Evolutionary conservation across 2,329 filamentous ascomycete genomes (phyloP).

Genomic region (Purpureocillium lavendulum): DNA sequence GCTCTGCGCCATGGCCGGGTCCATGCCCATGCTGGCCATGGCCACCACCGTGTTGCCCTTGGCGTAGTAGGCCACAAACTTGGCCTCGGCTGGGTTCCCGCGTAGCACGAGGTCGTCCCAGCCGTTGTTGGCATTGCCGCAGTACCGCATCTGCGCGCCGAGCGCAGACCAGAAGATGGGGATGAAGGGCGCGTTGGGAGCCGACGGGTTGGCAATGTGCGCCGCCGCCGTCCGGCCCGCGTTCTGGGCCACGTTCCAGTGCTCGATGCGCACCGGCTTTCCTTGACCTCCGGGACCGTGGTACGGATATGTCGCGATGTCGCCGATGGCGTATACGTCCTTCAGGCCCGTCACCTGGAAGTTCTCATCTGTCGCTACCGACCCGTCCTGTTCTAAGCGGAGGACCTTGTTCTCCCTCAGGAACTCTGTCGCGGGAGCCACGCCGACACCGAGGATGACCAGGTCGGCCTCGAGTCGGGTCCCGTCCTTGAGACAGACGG

Average conservation of each 20-base stretch:
- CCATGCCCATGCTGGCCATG: slow-evolving; percentile 82
- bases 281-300: slow-evolving; percentile 78
- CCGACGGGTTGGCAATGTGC: slow-evolving; percentile 59
- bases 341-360: slow-evolving; percentile 69
- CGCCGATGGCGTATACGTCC: slow-evolving; percentile 86
- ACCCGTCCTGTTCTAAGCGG: slow-evolving; percentile 74
- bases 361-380: slow-evolving; percentile 68
- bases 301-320: slow-evolving; percentile 94
- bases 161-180: slow-evolving; percentile 97
- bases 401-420: slow-evolving; percentile 64
- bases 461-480: slow-evolving; percentile 78
- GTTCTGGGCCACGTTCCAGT: slow-evolving; percentile 98
- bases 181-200: slow-evolving; percentile 65
- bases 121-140: slow-evolving; percentile 72
- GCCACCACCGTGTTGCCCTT: slow-evolving; percentile 82
- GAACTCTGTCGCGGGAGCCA: slow-evolving; percentile 77
- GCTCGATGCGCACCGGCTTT: slow-evolving; percentile 74
- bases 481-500: slow-evolving; percentile 77
- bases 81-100: slow-evolving; percentile 66
- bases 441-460: slow-evolving; percentile 85
- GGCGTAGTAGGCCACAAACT: slow-evolving; percentile 85
- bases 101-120: slow-evolving; percentile 81
- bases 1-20: slow-evolving; percentile 76
- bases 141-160: slow-evolving; percentile 84
- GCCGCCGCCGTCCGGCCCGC: slow-evolving; percentile 71